These are phyloP conservation scores for Phytophthora idaei DNA, from an alignment of 352 stramenopile genomes.

Conservation along the genomic window DNA sequence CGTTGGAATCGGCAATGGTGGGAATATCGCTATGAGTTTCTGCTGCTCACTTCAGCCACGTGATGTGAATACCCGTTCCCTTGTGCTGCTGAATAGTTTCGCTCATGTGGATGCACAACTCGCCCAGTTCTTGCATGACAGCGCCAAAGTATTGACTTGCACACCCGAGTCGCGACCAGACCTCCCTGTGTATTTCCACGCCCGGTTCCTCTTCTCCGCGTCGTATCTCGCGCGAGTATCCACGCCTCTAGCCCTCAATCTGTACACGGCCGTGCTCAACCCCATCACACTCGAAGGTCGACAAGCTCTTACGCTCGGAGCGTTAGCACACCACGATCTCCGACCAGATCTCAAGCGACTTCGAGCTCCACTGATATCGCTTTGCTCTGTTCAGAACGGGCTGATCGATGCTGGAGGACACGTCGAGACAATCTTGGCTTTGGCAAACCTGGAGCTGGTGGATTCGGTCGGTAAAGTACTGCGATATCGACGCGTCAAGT, in stretches of 20 bases:
- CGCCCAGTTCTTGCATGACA: slow-evolving; percentile 94
- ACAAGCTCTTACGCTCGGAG: slow-evolving; percentile 89
- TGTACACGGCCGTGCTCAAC: slow-evolving; percentile 96
- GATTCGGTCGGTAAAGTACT: slow-evolving; percentile 87
- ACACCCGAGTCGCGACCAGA: slow-evolving; percentile 91
- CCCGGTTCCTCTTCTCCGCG: slow-evolving; percentile 93
- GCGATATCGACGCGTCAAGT: slow-evolving; percentile 28
- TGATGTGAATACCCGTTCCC: slow-evolving; percentile 70
- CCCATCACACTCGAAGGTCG: slow-evolving; percentile 92
- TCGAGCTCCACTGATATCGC: slow-evolving; percentile 79
- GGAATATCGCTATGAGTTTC: slow-evolving; percentile 88
- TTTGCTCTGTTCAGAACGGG: slow-evolving; percentile 89
- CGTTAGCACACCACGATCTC: slow-evolving; percentile 85
- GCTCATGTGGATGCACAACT: slow-evolving; percentile 90
- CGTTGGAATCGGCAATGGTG: slow-evolving; percentile 92
- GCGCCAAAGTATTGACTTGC: slow-evolving; percentile 93
- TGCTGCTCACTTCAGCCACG: slow-evolving; percentile 52
- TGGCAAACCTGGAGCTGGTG: slow-evolving; percentile 58
- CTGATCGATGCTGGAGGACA: slow-evolving; percentile 88
- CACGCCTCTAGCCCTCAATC: slow-evolving; percentile 94
- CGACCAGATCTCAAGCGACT: slow-evolving; percentile 55
- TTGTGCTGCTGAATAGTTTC: slow-evolving; percentile 92
- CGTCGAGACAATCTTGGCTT: slow-evolving; percentile 69
- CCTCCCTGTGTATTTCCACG: slow-evolving; percentile 96
- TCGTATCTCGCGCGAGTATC: slow-evolving; percentile 93